Base-by-base conservation (phyloP, 106 monocot genomes). In the Xerophyta viscosa region DNA sequence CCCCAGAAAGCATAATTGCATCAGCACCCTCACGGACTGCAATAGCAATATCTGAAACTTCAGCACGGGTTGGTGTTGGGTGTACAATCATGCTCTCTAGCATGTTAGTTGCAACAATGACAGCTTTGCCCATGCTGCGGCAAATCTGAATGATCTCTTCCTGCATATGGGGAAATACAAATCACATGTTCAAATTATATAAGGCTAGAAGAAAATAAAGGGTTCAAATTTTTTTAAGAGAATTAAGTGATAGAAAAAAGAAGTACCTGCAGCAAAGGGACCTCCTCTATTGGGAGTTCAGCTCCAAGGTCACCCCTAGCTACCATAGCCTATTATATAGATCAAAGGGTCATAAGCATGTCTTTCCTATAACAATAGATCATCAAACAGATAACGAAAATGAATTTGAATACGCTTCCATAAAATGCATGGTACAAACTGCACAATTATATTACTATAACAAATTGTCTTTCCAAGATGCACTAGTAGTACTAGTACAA, bases 61-160 rank as follows among this genome's bases (percentile, higher is more conserved):
- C 96, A 42, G 96, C 96, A 9, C 96, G 78, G 2, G 96, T 96
- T 60, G 96, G 96, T 17, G 85, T 96, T 39, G 96, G 96, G 71
- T 96, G 96, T 56, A 96, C 81, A 61, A 96, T 96, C 96, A 96
- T 96, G 58, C 96, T 96, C 56, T 96, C 96, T 33, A 96, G 67
- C 96, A 96, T 96, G 69, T 96, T 96, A 27, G 96, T 96, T 20
- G 96, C 96, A n/a, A 96, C 96, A 46, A 96, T 96, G 57, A 96
- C 96, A 59, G 85, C 89, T 71, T 96, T 96, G 5, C 96, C 96
- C 96, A 89, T 89, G 71, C 96, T 86, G 22, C 89, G 72, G 48
- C 96, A 89, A 45, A 77, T 61, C 50, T 71, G 78, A 65, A 96
- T 96, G 33, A 96, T 96, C 73, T 96, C 96, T 76, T 96, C 96